Evolutionary conservation across 768 basidiomycete genomes (phyloP), one percentile per base, ranked within the genome.

Genomic region (Tulasnella sp.): DNA sequence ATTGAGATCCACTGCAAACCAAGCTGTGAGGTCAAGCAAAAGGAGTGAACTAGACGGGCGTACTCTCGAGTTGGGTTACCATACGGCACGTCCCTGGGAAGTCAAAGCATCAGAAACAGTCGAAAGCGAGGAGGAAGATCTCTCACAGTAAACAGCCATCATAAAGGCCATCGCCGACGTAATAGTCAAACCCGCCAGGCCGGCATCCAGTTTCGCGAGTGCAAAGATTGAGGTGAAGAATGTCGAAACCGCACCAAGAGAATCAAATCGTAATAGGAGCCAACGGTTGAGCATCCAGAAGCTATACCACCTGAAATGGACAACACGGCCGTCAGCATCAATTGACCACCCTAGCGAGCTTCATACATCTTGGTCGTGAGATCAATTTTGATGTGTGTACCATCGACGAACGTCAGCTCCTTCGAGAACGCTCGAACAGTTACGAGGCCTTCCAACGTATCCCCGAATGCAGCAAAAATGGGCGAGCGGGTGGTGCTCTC

Each of bases 241-340:
- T 6, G 91, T 83, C 0, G 82, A 78, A 17, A 82, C 57, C 27
- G 78, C 84, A 27, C 88, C 87, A 8, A 93, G 76, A 1, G 73
- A 62, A 67, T 96, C 91, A 65, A 90, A 93, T 60, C 86, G 81
- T 56, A 93, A 68, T 34, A 92, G 70, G 2, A 94, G 74, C 87
- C 85, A 90, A 49, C 89, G 73, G 62, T 87, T 90, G 7, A 80
- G 82, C 87, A 91, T 89, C 89, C 89, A 90, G 69, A 85, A 85
- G 12, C 72, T 77, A 50, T 58, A 46, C 60, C 50, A 58, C 45
- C 48, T 48, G 6, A 55, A 11, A 29, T 29, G 6, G 21, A 3
- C n/a, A 37, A 58, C 3, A 43, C 21, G 15, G 15, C 5, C 21
- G 42, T 43, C 21, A 19, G 21, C 14, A 43, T 17, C 6, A 6